Base-by-base conservation (phyloP, 805 yeast species). In the Ogataea salicorniae region DNA sequence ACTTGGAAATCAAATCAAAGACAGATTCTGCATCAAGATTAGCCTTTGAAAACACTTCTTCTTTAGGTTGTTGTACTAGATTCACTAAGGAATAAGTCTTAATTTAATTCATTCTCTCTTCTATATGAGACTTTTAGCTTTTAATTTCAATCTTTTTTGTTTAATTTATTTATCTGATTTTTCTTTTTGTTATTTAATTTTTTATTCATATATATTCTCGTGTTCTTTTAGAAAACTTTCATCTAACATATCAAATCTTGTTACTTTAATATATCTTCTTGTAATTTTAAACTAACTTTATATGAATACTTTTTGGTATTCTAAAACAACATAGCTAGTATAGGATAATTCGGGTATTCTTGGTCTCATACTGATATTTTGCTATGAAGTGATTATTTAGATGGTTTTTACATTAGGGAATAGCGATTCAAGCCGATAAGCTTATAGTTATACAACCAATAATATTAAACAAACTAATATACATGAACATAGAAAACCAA, bases 21-120 rank as follows among this genome's bases (percentile, higher is more conserved):
- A 59, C 72, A 13, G 84, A 79, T 64, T 58, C 58, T 37, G 63
- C 80, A 37, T 79, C 83, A 13, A 73, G 77, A 67, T 67, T 74
- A 57, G 83, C 83, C 1, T 78, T 78, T 52, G 66, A 63, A 46
- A 58, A 60, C 48, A 62, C 71, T 20, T 54, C 69, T 16, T 55
- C 58, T 29, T 38, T 50, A 26, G 61, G 59, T 23, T 58, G 67
- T 37, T 68, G 72, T 42, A 55, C 61, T 31, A 60, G 65, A 57
- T 61, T 57, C 47, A 53, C 58, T 23, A 54, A 57, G 38, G 49
- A 52, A 6, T 35, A n/a, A 23, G 18, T 41, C 20, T 15, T 26
- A 31, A 8, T 39, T 42, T 40, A n/a, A n/a, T 39, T 18, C 26
- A 36, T 41, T 35, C 16, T 20, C 34, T 33, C 16, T 20, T 8